phyloP scores from a whole-genome alignment of 1,139 yeast genomes.

The Suhomyces yuchorum region DNA sequence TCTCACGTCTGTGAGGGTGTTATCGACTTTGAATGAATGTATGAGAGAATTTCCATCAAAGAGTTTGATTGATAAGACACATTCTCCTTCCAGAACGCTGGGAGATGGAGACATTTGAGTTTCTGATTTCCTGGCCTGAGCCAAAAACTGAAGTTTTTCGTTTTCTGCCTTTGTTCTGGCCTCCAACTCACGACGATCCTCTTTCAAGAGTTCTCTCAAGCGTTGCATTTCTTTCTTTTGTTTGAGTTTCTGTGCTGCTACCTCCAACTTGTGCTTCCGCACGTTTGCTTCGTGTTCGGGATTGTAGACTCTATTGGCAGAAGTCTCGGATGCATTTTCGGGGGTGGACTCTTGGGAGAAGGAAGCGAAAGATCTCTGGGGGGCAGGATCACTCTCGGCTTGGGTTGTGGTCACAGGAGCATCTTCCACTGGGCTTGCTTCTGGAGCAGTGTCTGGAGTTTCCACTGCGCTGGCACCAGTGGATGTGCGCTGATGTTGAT shows the following conservation, averaged over 20 bases:
- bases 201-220: conserved; percentile 50
- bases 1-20: conserved; percentile 57
- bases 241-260: conserved; percentile 33
- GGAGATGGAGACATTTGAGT: neutral
- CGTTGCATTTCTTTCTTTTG: conserved; percentile 56
- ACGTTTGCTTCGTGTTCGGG: conserved; percentile 43
- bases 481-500: neutral
- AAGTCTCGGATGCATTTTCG: neutral
- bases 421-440: neutral
- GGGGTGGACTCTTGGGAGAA: conserved; percentile 1
- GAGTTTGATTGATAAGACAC: conserved; percentile 52
- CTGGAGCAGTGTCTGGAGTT: neutral
- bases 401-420: neutral
- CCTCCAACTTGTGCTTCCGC: conserved; percentile 41
- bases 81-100: conserved; percentile 18
- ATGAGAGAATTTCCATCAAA: conserved; percentile 56
- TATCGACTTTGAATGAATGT: conserved; percentile 42
- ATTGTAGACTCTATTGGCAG: neutral
- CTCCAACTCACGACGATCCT: conserved; percentile 53
- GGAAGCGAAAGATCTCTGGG: neutral
- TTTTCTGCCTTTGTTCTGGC: conserved; percentile 12
- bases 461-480: neutral
- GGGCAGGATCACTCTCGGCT: neutral
- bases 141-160: conserved; percentile 6
- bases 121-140: neutral